These are phyloP conservation scores for Colletotrichum navitas DNA, from an alignment of 2,329 filamentous ascomycete genomes.

Conservation along the genomic window DNA sequence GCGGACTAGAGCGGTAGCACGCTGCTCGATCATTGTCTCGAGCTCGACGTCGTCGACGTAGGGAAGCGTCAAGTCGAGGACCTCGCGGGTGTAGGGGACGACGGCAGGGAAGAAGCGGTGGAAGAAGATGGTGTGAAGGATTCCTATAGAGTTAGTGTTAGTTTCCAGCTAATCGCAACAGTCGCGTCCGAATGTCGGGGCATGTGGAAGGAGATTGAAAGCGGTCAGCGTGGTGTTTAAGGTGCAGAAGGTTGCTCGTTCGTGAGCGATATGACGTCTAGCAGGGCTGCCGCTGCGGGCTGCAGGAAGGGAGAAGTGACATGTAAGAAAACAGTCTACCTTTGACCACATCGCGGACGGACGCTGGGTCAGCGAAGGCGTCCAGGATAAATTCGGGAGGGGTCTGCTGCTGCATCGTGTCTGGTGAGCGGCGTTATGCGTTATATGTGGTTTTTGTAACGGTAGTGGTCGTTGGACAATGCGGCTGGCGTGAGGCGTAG, in stretches of 20 bases:
- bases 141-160: slow-evolving; percentile 66
- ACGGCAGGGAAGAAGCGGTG: slow-evolving; percentile 95
- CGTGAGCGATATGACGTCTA: slow-evolving; percentile 38
- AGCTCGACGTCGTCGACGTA: slow-evolving; percentile 91
- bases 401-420: slow-evolving; percentile 62
- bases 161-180: neutral
- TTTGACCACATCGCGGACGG: slow-evolving; percentile 92
- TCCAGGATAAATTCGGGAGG: slow-evolving; percentile 94
- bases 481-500: neutral
- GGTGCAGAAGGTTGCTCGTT: neutral
- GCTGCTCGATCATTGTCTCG: slow-evolving; percentile 92
- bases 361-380: slow-evolving; percentile 90
- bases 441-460: slow-evolving; percentile 6
- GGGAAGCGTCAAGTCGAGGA: slow-evolving; percentile 90
- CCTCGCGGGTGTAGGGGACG: slow-evolving; percentile 84
- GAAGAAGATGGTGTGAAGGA: slow-evolving; percentile 98
- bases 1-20: slow-evolving; percentile 82
- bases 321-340: slow-evolving; percentile 63
- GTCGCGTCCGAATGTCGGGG: neutral
- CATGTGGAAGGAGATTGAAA: neutral
- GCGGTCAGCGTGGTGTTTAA: slow-evolving; percentile 1
- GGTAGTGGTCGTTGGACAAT: neutral
- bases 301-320: slow-evolving; percentile 38
- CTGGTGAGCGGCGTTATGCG: neutral
- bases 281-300: slow-evolving; percentile 28